Conservation (phyloP, 352 stramenopile species). For the Phytophthora citrophthora region DNA sequence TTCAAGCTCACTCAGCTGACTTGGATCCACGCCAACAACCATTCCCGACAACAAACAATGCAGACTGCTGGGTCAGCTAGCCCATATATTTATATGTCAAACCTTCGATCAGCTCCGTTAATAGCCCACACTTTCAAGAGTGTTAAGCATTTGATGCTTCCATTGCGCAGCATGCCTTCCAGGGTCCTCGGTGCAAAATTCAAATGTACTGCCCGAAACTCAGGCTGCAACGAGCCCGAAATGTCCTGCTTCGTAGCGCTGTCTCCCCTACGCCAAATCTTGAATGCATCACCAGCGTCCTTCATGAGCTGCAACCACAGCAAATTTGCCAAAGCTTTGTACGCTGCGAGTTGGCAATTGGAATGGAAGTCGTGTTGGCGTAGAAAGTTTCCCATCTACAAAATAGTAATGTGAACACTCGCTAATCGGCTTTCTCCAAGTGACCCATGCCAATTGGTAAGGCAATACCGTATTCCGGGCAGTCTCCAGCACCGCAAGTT, state of each 20-base stretch:
- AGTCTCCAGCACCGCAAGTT: conserved; percentile 73
- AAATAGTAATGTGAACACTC: conserved; percentile 77
- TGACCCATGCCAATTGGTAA: conserved; percentile 83
- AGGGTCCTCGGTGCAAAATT: conserved; percentile 77
- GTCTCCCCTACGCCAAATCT: conserved; percentile 51
- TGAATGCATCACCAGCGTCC: conserved; percentile 77
- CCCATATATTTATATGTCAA: conserved; percentile 17
- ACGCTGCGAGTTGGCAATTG: conserved; percentile 71
- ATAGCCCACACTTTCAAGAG: conserved; percentile 78
- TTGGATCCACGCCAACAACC: conserved; percentile 12
- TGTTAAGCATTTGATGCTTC: conserved; percentile 78
- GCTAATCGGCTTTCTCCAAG: conserved; percentile 67
- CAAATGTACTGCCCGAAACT: conserved; percentile 79
- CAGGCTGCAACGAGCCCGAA: conserved; percentile 60
- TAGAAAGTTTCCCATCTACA: conserved; percentile 81
- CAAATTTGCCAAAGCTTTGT: conserved; percentile 82
- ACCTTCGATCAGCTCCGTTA: conserved; percentile 39
- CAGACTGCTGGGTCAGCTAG: background rate
- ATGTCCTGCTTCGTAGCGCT: conserved; percentile 23
- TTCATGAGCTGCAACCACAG: conserved; percentile 75
- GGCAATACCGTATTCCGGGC: conserved; percentile 70
- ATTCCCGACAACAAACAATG: background rate
- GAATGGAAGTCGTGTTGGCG: conserved; percentile 74
- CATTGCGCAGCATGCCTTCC: conserved; percentile 75
- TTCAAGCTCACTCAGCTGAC: background rate